Conservation (phyloP, 1,139 yeast species). For the Candida pseudoviswanathii region DNA sequence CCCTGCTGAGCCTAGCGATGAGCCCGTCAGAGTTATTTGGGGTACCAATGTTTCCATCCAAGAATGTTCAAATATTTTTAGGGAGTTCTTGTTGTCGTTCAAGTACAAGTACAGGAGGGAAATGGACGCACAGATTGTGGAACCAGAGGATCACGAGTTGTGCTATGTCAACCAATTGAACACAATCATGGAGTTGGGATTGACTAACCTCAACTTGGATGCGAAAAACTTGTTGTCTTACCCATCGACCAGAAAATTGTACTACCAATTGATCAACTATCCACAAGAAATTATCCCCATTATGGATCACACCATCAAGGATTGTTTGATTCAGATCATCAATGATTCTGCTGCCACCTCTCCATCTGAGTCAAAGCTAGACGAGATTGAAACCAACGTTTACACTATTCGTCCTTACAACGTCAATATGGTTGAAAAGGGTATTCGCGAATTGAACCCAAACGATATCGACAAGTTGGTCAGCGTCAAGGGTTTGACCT, state of each 20-base stretch:
- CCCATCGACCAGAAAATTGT: constrained; percentile 75
- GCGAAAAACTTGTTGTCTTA: constrained; percentile 77
- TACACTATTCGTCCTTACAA: constrained; percentile 90
- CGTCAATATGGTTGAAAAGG: constrained; percentile 62
- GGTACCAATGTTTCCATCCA: constrained; percentile 96
- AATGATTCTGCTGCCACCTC: constrained; percentile 51
- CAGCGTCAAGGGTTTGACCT: constrained; percentile 85
- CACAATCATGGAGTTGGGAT: constrained; percentile 75
- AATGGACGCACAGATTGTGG: constrained; percentile 38
- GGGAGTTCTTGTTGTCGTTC: constrained; percentile 82
- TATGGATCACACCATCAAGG: constrained; percentile 95
- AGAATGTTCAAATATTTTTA: constrained; percentile 77
- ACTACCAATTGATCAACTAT: constrained; percentile 82
- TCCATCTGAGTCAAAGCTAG: constrained; percentile 39
- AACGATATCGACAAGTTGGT: constrained; percentile 93
- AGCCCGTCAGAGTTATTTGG: constrained; percentile 92
- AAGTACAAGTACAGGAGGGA: constrained; percentile 73
- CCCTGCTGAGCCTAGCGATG: constrained; percentile 39
- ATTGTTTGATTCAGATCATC: constrained; percentile 80
- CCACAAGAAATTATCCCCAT: constrained; percentile 98
- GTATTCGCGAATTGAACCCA: constrained; percentile 95
- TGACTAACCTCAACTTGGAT: constrained; percentile 83
- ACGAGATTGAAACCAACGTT: constrained; percentile 75
- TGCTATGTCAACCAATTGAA: constrained; percentile 75
- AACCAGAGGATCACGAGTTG: constrained; percentile 68